phyloP scores from a whole-genome alignment of 257 asterid species.

The Petrea volubilis region DNA sequence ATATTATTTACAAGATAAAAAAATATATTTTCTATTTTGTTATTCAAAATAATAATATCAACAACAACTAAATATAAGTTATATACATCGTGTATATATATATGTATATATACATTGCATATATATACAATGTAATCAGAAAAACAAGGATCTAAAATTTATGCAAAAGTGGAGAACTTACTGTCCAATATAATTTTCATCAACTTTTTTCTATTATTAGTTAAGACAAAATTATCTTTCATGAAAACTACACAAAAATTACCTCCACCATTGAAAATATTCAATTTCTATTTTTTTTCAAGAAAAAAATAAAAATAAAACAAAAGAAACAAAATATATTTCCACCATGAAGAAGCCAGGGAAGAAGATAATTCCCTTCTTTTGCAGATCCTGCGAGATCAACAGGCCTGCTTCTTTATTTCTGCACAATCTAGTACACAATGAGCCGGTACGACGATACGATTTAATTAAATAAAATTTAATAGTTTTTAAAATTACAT shows the following conservation, averaged over 20 bases:
- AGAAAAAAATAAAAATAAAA: neutral
- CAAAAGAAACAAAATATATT: conserved; percentile 15
- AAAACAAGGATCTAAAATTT: no score
- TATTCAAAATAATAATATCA: no score
- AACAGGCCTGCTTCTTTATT: neutral
- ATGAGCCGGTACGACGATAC: conserved; percentile 22
- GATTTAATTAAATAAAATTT: neutral
- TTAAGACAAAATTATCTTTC: neutral
- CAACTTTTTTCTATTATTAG: neutral
- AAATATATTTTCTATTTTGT: no score
- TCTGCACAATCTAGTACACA: neutral
- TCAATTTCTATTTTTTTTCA: neutral
- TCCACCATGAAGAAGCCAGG: conserved; percentile 26
- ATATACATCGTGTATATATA: no score
- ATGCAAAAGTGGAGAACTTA: neutral
- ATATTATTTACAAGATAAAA: no score
- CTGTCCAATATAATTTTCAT: neutral
- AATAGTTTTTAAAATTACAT: neutral
- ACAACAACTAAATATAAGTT: no score
- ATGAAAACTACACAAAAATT: conserved; percentile 18
- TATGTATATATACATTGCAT: no score
- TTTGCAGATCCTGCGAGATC: conserved; percentile 20
- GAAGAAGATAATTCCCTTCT: conserved; percentile 27
- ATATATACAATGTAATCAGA: no score
- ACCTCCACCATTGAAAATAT: conserved; percentile 20